A percentile compares a stretch with the other conserved stretches of the same genome.
Conservation (phyloP, 768 basidiomycete genomes). For the Tulasnella sp. region DNA sequence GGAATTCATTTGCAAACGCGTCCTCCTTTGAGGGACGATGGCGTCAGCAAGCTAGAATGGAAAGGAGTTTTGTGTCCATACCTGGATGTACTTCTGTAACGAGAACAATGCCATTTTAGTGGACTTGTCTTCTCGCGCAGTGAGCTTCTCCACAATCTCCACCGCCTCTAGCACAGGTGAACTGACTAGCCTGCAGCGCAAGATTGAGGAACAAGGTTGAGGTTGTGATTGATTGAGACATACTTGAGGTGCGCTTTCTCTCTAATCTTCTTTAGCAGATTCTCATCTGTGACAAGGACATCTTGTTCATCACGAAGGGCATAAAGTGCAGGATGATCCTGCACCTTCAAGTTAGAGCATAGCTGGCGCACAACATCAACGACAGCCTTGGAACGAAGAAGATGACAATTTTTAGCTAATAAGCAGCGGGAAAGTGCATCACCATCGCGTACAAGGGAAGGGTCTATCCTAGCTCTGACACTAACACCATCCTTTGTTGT, state of each 20-base stretch:
- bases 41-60: neutral
- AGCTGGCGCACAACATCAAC: constrained; percentile 78
- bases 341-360: constrained; percentile 68
- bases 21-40: constrained; percentile 52
- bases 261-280: constrained; percentile 70
- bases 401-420: neutral
- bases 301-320: constrained; percentile 74
- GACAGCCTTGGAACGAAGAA: constrained; percentile 35
- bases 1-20: constrained; percentile 68
- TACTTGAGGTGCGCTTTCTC: constrained; percentile 69
- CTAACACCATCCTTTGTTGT: constrained; percentile 53
- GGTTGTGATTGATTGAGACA: constrained; percentile 22
- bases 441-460: constrained; percentile 38
- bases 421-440: neutral
- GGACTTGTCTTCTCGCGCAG: constrained; percentile 44
- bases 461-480: constrained; percentile 73
- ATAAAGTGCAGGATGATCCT: constrained; percentile 58
- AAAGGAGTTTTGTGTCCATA: constrained; percentile 26
- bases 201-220: constrained; percentile 6
- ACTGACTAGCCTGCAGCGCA: constrained; percentile 51
- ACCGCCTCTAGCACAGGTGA: constrained; percentile 69
- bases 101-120: constrained; percentile 62
- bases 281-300: constrained; percentile 79
- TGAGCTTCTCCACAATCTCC: constrained; percentile 62
- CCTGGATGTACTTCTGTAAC: constrained; percentile 68